These are phyloP conservation scores for Candida caryicola DNA, from an alignment of 805 yeast genomes.

Conservation along the genomic window DNA sequence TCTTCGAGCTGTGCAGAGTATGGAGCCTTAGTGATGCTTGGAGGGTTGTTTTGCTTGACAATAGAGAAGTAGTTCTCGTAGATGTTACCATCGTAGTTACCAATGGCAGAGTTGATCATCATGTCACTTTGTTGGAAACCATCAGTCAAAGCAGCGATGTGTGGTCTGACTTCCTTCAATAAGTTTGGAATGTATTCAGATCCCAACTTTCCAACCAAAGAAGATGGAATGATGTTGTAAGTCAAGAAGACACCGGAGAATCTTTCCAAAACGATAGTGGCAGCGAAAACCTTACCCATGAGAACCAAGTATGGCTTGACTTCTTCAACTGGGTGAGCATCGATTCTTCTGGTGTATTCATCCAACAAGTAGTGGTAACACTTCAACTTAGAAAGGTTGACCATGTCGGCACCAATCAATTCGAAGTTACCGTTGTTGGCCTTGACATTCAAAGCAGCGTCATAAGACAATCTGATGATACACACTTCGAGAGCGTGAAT, in stretches of 20 bases:
- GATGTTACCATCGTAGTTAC: conserved; percentile 42
- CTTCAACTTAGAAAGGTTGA: conserved; percentile 48
- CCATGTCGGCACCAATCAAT: conserved; percentile 44
- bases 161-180: conserved; percentile 44
- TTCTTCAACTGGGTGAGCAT: conserved; percentile 31
- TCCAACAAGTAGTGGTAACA: conserved; percentile 48
- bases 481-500: conserved; percentile 36
- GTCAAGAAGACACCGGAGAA: conserved; percentile 73
- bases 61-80: conserved; percentile 41
- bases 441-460: conserved; percentile 29
- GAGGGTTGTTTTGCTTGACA: conserved; percentile 35
- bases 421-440: conserved; percentile 43
- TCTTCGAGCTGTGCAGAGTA: conserved; percentile 36
- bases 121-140: conserved; percentile 44
- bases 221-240: conserved; percentile 52
- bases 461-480: conserved; percentile 37
- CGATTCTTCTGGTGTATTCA: conserved; percentile 36
- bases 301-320: conserved; percentile 50
- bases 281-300: conserved; percentile 61
- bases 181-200: conserved; percentile 38
- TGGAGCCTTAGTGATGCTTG: conserved; percentile 38
- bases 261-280: conserved; percentile 56
- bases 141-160: conserved; percentile 63
- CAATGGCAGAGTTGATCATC: conserved; percentile 42
- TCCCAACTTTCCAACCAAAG: conserved; percentile 46